Conservation (phyloP, 345 rosid genomes). For the Anastatica hierochuntica region DNA sequence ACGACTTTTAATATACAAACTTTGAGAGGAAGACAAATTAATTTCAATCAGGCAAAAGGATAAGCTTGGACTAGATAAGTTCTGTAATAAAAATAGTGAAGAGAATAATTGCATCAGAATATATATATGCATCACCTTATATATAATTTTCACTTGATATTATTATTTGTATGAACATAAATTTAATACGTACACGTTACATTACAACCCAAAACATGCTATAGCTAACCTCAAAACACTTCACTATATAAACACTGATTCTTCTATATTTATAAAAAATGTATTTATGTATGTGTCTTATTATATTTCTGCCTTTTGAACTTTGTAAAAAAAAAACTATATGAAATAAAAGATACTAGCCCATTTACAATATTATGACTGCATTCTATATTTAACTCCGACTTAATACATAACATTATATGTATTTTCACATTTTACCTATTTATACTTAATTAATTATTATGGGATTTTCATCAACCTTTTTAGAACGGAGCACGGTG, state of each 20-base stretch:
- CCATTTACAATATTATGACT: conserved; percentile 25
- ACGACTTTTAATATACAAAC: too few species aligned
- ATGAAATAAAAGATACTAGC: too few species aligned
- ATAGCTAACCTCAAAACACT: neutral
- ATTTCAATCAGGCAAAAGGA: too few species aligned
- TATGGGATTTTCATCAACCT: neutral
- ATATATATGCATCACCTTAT: too few species aligned
- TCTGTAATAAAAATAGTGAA: too few species aligned
- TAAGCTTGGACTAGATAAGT: too few species aligned
- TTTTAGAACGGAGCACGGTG: conserved; percentile 68
- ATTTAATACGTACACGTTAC: conserved; percentile 19
- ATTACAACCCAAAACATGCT: neutral
- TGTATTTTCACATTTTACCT: neutral
- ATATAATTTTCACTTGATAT: neutral
- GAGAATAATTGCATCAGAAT: too few species aligned
- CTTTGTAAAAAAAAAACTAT: too few species aligned
- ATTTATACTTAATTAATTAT: conserved; percentile 8
- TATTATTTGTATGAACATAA: conserved; percentile 18
- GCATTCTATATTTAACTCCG: conserved; percentile 20
- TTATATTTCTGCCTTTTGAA: too few species aligned
- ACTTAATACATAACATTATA: neutral
- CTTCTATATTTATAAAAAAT: conserved; percentile 11
- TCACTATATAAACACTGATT: conserved; percentile 5
- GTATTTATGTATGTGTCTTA: conserved; percentile 18
- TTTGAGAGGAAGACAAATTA: too few species aligned